Percentiles rank a stretch among this genome's conserved stretches.
phyloP scores from a whole-genome alignment of 2,329 filamentous ascomycete species.

The Scedosporium dehoogii region DNA sequence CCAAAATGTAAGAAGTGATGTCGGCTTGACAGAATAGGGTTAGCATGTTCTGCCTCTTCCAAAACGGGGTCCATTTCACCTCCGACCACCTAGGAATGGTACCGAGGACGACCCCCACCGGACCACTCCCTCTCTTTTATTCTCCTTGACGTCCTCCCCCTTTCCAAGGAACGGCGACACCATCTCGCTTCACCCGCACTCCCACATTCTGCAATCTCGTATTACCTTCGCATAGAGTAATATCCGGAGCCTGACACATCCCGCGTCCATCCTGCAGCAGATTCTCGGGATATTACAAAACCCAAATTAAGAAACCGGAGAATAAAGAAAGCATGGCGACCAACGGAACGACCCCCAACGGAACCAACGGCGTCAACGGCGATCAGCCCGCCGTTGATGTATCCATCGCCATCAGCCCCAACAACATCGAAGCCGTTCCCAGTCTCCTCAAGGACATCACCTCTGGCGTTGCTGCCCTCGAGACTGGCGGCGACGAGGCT shows the following conservation, averaged over 20 bases:
- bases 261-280: not conserved
- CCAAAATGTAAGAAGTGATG: too few relatives aligned
- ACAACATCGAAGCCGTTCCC: conserved; percentile 10
- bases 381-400: conserved; percentile 7
- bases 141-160: not conserved
- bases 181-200: not conserved
- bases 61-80: too few relatives aligned
- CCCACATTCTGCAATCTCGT: not conserved
- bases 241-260: too few relatives aligned
- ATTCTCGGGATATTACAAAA: not conserved
- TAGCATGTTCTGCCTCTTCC: too few relatives aligned
- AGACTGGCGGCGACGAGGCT: conserved; percentile 8
- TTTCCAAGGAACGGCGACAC: not conserved
- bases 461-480: not conserved
- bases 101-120: too few relatives aligned
- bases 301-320: not conserved
- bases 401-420: conserved; percentile 11
- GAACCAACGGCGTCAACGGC: not conserved
- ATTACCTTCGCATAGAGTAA: not conserved
- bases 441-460: conserved; percentile 9
- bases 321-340: not conserved
- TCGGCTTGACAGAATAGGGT: too few relatives aligned
- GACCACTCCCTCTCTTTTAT: not conserved
- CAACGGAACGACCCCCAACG: not conserved
- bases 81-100: too few relatives aligned